phyloP scores from a whole-genome alignment of 176 grass and related monocot species.

The Sorghum bicolor region Sorghum_bicolor_NCBIv3 NC_012877.2:2271001-2271500 shows the following conservation, averaged over 20 bases:
- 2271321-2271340: background rate
- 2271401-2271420: too few relatives aligned
- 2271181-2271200: slow-evolving; percentile 62
- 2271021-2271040: slow-evolving; percentile 35
- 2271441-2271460: slow-evolving; percentile 43
- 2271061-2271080: background rate
- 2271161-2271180: slow-evolving; percentile 47
- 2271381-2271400: background rate
- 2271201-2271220: slow-evolving; percentile 24
- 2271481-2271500: slow-evolving; percentile 52
- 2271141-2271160: slow-evolving; percentile 59
- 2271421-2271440: slow-evolving; percentile 61
- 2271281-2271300: background rate
- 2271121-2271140: slow-evolving; percentile 24
- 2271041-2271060: slow-evolving; percentile 20
- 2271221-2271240: slow-evolving; percentile 45
- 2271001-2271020: too few relatives aligned
- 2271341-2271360: background rate
- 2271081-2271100: slow-evolving; percentile 81
- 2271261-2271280: slow-evolving; percentile 48
- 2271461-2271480: slow-evolving; percentile 17
- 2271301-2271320: slow-evolving; percentile 35
- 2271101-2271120: slow-evolving; percentile 68
- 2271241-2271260: slow-evolving; percentile 65
- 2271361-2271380: slow-evolving; percentile 56